Conservation (phyloP, 2,329 filamentous ascomycete species). For the Acephala macrosclerotiorum region DNA sequence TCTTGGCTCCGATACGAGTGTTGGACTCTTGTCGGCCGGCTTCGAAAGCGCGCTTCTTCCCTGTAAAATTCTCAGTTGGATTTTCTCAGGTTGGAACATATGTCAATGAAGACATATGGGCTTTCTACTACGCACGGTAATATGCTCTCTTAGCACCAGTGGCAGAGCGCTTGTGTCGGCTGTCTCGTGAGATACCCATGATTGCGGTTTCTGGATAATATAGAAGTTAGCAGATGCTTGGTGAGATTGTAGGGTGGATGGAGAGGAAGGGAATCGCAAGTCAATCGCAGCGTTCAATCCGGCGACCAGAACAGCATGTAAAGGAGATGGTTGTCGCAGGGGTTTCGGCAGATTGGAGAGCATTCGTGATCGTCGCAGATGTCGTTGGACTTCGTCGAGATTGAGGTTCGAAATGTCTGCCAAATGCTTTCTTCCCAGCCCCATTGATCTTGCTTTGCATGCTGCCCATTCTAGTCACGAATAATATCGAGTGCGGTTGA, state of each 20-base stretch:
- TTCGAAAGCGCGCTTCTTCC: conserved; percentile 99
- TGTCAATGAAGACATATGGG: conserved; percentile 66
- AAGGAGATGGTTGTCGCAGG: neutral
- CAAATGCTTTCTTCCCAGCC: neutral
- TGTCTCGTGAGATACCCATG: conserved; percentile 99
- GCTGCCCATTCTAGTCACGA: conserved; percentile 21
- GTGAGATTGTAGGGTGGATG: neutral
- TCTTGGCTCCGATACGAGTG: conserved; percentile 98
- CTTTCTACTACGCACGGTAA: conserved; percentile 82
- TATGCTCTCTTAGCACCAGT: conserved; percentile 97
- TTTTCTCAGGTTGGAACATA: conserved; percentile 74
- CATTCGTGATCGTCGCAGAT: neutral
- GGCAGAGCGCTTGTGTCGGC: conserved; percentile 99
- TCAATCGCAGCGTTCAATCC: conserved; percentile 15
- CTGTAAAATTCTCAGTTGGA: conserved; percentile 60
- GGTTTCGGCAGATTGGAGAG: conserved; percentile 9
- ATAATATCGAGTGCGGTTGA: conserved; percentile 12
- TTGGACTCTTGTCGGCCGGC: conserved; percentile 98
- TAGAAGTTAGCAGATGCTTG: conserved; percentile 39
- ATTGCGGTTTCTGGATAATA: conserved; percentile 72
- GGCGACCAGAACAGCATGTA: conserved; percentile 16
- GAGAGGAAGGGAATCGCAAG: conserved; percentile 12
- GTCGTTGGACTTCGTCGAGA: neutral
- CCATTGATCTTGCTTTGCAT: neutral
- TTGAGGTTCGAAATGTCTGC: conserved; percentile 8